Conservation (phyloP, 768 basidiomycete species). For the Termitomyces sp. region DNA sequence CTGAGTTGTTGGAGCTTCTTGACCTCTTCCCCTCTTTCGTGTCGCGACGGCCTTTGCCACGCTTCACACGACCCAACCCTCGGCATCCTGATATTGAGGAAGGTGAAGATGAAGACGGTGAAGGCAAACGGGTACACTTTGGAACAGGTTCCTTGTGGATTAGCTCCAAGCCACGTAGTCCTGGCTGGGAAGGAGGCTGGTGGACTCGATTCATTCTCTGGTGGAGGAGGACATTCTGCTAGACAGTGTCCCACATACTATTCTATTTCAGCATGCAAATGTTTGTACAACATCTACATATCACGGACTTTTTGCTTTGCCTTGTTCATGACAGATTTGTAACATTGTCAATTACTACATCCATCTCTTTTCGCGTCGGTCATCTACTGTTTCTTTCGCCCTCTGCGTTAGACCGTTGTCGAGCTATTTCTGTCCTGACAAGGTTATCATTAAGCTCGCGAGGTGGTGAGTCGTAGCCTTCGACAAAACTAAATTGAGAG, state of each 20-base stretch:
- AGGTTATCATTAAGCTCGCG: neutral
- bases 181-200: constrained; percentile 73
- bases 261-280: constrained; percentile 4
- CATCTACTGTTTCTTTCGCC: neutral
- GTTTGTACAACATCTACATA: constrained; percentile 19
- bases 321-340: constrained; percentile 3
- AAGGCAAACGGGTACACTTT: constrained; percentile 57
- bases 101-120: constrained; percentile 52
- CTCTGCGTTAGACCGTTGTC: neutral
- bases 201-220: constrained; percentile 78
- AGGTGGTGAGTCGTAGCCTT: neutral
- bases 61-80: constrained; percentile 50
- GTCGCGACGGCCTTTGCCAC: constrained; percentile 62
- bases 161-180: constrained; percentile 52
- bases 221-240: constrained; percentile 80
- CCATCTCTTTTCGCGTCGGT: neutral
- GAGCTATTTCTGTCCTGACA: neutral
- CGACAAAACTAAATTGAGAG: constrained; percentile 4
- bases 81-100: constrained; percentile 64
- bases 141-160: constrained; percentile 89
- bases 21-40: constrained; percentile 78
- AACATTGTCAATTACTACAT: neutral
- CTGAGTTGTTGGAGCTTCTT: constrained; percentile 66
- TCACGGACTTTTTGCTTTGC: constrained; percentile 13
- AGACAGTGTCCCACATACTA: constrained; percentile 18